These are phyloP conservation scores for Neoscytalidium dimidiatum DNA, from an alignment of 2,329 filamentous ascomycete species.

Conservation along the genomic window DNA sequence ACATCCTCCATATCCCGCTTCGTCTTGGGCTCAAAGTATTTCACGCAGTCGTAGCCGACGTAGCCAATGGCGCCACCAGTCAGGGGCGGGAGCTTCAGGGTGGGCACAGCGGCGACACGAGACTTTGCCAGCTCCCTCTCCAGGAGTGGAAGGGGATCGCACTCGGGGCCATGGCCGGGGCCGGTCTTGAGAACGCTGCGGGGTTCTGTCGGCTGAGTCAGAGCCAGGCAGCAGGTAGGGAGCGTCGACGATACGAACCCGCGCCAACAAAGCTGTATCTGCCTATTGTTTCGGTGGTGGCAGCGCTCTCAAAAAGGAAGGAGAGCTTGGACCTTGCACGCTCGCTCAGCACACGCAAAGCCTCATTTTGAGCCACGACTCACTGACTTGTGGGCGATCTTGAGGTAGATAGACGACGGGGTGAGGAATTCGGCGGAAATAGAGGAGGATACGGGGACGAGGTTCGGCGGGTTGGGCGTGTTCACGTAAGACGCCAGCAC, in stretches of 20 bases:
- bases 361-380: constrained; percentile 7
- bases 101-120: constrained; percentile 80
- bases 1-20: constrained; percentile 84
- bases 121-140: constrained; percentile 78
- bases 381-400: constrained; percentile 73
- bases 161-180: constrained; percentile 78
- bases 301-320: constrained; percentile 94
- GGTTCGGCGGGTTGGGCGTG: constrained; percentile 66
- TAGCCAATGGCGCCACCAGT: constrained; percentile 94
- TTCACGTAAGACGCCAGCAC: constrained; percentile 55
- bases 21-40: constrained; percentile 98
- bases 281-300: constrained; percentile 86
- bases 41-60: constrained; percentile 95
- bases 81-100: constrained; percentile 78
- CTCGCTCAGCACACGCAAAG: constrained; percentile 19
- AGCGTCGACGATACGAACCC: constrained; percentile 48
- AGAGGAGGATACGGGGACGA: constrained; percentile 79
- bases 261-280: constrained; percentile 95
- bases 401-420: constrained; percentile 92
- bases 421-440: constrained; percentile 92
- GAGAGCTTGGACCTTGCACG: constrained; percentile 66
- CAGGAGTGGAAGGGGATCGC: constrained; percentile 81
- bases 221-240: neutral
- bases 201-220: constrained; percentile 48
- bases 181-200: constrained; percentile 84